Evolutionary conservation across 257 asterid genomes (phyloP), one percentile per base, ranked within the genome.

Genomic region (Rauvolfia tetraphylla): DNA sequence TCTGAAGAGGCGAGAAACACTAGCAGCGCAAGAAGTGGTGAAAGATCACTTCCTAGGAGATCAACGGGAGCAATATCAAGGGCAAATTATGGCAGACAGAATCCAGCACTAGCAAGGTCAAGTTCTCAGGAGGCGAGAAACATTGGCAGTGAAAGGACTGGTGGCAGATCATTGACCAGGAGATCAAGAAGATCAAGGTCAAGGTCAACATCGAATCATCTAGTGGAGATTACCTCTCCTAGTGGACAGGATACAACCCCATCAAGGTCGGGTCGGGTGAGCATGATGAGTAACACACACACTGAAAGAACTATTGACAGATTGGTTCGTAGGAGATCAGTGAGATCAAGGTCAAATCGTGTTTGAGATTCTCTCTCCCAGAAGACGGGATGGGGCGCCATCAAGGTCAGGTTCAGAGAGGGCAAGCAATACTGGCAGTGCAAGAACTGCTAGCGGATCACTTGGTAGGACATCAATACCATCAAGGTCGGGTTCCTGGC

Each of bases 131-230:
- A 4, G 29, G 48, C 31, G 68, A 62, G 75, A 31, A 86, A 74
- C 67, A 78, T 76, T 33, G 85, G 83, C 31, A 81, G 68, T 79
- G 76, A 85, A 9, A 73, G 75, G 70, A 78, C 70, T 67, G 56
- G 82, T 23, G 81, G 81, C 7, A 57, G 75, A 36, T 75, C 76
- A 5, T 77, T 59, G 66, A 54, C 81, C 61, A 59, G 69, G 81
- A 63, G 69, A 42, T 72, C 44, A 25, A 8, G 31, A n/a, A 74
- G 59, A 68, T 77, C 80, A 59, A 77, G 82, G 34, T 42, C 86
- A 49, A 74, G 71, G 61, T 11, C 72, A 41, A 41, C 8, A 41
- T 41, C 46, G 3, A 27, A 20, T 58, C 12, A 44, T 71, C 41
- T 12, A 2, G 56, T 11, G 23, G 82, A 79, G 75, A 79, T 10